Conservation (phyloP, 2,329 filamentous ascomycete genomes). For the Aspergillus ochraceus region DNA sequence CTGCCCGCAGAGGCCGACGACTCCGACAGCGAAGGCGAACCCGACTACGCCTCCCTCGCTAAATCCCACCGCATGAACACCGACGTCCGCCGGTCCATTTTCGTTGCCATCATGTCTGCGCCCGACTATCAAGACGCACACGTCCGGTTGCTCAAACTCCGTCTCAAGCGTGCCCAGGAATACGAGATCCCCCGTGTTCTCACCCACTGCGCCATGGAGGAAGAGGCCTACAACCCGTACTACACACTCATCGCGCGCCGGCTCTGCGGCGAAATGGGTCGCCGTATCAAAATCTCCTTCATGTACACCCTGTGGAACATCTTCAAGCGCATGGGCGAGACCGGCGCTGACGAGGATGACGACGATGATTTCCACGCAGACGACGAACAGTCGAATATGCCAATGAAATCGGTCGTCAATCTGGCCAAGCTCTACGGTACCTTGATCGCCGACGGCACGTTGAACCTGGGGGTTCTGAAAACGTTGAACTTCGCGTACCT, state of each 20-base stretch:
- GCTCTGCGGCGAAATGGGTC: conserved; percentile 66
- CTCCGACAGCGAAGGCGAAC: conserved; percentile 39
- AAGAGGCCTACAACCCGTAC: conserved; percentile 86
- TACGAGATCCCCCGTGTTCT: conserved; percentile 85
- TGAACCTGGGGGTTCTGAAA: conserved; percentile 60
- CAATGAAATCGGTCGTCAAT: conserved; percentile 63
- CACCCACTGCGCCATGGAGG: conserved; percentile 80
- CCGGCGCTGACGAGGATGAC: conserved; percentile 59
- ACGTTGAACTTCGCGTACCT: conserved; percentile 75
- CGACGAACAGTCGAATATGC: conserved; percentile 56
- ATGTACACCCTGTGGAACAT: conserved; percentile 84
- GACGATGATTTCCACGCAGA: conserved; percentile 59
- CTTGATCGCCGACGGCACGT: conserved; percentile 60
- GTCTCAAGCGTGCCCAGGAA: conserved; percentile 81
- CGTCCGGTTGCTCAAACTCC: conserved; percentile 74
- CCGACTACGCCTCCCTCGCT: conserved; percentile 73
- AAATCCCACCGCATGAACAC: conserved; percentile 83
- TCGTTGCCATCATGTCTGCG: conserved; percentile 84
- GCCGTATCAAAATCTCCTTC: conserved; percentile 77
- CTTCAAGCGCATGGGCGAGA: conserved; percentile 83
- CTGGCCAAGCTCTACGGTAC: conserved; percentile 66
- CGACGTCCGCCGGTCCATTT: conserved; percentile 83
- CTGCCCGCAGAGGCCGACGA: conserved; percentile 13
- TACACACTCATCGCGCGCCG: conserved; percentile 82
- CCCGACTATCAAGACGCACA: conserved; percentile 82